Evolutionary conservation across 176 grass and related monocot species (phyloP).

Genomic region (Miscanthus lutarioriparius): DNA sequence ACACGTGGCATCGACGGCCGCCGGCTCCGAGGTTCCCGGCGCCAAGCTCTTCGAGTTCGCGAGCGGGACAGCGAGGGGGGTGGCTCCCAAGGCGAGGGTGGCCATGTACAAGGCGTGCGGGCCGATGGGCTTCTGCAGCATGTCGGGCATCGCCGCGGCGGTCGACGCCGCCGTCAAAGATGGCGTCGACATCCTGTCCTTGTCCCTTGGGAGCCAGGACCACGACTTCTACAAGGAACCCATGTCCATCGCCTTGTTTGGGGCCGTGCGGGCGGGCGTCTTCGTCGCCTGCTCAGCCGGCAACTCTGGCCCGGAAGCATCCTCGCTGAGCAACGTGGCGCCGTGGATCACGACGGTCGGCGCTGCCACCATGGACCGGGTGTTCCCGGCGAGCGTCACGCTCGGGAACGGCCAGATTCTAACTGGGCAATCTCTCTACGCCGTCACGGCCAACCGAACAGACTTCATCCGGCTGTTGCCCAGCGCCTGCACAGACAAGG

Average conservation of each 20-base stretch:
- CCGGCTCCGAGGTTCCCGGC: too few relatives aligned
- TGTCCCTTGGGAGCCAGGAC: background rate
- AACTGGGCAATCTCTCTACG: constrained; percentile 23
- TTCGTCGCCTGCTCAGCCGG: constrained; percentile 26
- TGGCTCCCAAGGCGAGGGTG: background rate
- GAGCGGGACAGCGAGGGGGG: background rate
- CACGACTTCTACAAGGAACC: background rate
- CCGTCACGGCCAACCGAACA: background rate
- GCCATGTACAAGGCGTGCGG: background rate
- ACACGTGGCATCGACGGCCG: too few relatives aligned
- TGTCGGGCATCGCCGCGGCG: background rate
- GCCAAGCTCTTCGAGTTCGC: too few relatives aligned
- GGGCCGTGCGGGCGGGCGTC: constrained; percentile 14
- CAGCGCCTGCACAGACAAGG: background rate
- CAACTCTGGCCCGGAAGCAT: background rate
- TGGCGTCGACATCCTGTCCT: constrained; percentile 44
- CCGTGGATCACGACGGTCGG: constrained; percentile 42
- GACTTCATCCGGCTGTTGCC: background rate
- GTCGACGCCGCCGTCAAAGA: constrained; percentile 39
- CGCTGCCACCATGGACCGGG: constrained; percentile 5
- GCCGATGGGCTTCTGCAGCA: too few relatives aligned
- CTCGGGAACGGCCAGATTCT: constrained; percentile 27
- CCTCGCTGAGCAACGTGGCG: background rate
- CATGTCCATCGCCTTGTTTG: constrained; percentile 28
- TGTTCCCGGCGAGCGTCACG: background rate